Evolutionary conservation across 768 basidiomycete species (phyloP), one percentile per base, ranked within the genome.

Genomic region (Podaxis carcinomalis): DNA sequence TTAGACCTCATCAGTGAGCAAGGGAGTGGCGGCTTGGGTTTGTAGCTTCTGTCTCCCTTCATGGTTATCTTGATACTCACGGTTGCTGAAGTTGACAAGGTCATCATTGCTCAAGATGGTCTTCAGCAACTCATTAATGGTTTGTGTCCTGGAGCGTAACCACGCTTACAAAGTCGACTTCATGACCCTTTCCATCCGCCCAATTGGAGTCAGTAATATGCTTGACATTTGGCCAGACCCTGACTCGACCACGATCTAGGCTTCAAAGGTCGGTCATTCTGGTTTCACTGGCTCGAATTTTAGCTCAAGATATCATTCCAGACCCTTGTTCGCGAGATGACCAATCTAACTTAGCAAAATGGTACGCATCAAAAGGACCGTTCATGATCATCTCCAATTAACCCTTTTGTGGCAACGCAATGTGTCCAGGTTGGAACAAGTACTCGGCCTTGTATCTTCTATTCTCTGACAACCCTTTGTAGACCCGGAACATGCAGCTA

Each of bases 281-380:
- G 36, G 52, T 19, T 52, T 16, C 11, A 10, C 35, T n/a, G 16
- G 7, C 21, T 32, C 19, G 27, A 40, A 27, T 32, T 44, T 44
- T 27, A 25, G 7, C 56, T 52, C 16, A 57, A 6, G 28, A 28
- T 28, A 6, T 28, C n/a, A 28, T 39, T 53, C n/a, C 21, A 82
- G 85, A 87, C 66, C 85, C 85, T 0, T 87, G 87, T 61, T 78
- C 83, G 23, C 75, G 75, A 21, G 83, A 85, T 42, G 83, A 86
- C 51, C 81, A 81, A 64, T 55, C 73, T 0, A 77, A 78, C 46
- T 87, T 86, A 65, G 70, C 72, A 0, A 80, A 82, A 68, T 87
- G 86, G 83, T 82, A 65, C 49, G 77, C 67, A 9, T 16, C 27
- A 25, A 14, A 25, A 25, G 10, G 7, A 4, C 21, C 25, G 14